A percentile compares a stretch with the other conserved stretches of the same genome.
Evolutionary conservation across 306 rosid genomes (phyloP).

Genomic region (Dalbergia cultrata): DNA sequence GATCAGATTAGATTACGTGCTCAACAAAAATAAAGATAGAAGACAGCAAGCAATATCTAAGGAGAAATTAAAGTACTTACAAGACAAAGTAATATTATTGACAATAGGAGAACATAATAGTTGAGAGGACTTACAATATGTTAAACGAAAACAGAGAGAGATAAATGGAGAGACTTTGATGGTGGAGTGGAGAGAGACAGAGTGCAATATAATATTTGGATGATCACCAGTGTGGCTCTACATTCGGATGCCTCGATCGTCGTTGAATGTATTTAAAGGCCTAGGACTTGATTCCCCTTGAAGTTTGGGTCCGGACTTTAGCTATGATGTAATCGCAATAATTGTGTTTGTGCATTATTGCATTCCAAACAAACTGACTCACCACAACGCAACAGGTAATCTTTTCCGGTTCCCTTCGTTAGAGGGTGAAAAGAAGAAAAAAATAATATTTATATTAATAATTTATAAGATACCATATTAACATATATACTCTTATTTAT

Average conservation of each 20-base stretch:
- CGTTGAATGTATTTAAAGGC: neutral
- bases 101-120: neutral
- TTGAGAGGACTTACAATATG: neutral
- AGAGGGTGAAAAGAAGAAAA: too few relatives aligned
- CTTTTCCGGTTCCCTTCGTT: neutral
- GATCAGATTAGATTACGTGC: neutral
- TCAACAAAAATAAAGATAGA: neutral
- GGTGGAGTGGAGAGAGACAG: neutral
- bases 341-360: neutral
- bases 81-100: neutral
- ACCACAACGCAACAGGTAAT: neutral
- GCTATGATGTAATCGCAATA: neutral
- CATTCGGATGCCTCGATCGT: neutral
- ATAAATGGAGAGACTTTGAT: neutral
- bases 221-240: neutral
- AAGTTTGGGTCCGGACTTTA: neutral
- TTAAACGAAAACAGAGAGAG: neutral
- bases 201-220: neutral
- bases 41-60: neutral
- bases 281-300: neutral
- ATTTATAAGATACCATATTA: too few relatives aligned
- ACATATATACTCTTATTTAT: too few relatives aligned
- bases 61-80: neutral
- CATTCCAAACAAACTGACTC: too few relatives aligned
- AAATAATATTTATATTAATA: too few relatives aligned